phyloP scores from a whole-genome alignment of 2,329 filamentous ascomycete genomes.

The Endocalyx cinctus region DNA sequence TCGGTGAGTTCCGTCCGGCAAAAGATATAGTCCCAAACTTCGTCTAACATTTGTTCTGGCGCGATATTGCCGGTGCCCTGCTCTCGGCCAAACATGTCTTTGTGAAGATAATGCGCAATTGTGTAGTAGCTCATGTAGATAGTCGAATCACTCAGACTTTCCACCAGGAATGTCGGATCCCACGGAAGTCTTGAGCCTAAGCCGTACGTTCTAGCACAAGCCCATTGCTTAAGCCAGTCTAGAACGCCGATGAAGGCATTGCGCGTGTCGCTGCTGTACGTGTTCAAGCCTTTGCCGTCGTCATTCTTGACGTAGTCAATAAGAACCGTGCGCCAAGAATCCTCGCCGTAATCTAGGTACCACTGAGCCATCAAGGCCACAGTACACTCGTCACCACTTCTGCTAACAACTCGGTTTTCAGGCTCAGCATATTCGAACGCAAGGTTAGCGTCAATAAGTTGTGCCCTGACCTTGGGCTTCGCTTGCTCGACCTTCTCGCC shows the following conservation, averaged over 20 bases:
- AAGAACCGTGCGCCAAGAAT: conserved; percentile 75
- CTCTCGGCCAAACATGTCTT: conserved; percentile 77
- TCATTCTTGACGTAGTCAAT: conserved; percentile 67
- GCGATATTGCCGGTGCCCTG: conserved; percentile 60
- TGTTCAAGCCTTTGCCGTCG: conserved; percentile 66
- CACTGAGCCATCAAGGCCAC: conserved; percentile 93
- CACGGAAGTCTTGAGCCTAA: conserved; percentile 92
- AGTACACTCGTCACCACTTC: conserved; percentile 89
- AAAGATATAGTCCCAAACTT: conserved; percentile 96
- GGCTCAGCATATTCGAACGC: conserved; percentile 94
- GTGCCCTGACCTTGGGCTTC: conserved; percentile 77
- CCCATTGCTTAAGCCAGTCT: conserved; percentile 94
- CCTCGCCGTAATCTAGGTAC: conserved; percentile 96
- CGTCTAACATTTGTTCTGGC: conserved; percentile 85
- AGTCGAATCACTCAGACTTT: conserved; percentile 86
- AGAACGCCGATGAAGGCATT: conserved; percentile 81
- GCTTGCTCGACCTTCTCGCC: conserved; percentile 82
- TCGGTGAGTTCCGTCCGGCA: conserved; percentile 66
- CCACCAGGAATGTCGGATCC: conserved; percentile 86
- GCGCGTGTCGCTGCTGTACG: conserved; percentile 72
- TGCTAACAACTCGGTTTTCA: conserved; percentile 80
- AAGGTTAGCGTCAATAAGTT: conserved; percentile 69
- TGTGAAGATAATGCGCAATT: conserved; percentile 64
- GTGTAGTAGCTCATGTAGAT: conserved; percentile 87
- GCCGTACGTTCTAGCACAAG: conserved; percentile 86